These are phyloP conservation scores for Pythium chondricola DNA, from an alignment of 352 stramenopile species.

Conservation along the genomic window DNA sequence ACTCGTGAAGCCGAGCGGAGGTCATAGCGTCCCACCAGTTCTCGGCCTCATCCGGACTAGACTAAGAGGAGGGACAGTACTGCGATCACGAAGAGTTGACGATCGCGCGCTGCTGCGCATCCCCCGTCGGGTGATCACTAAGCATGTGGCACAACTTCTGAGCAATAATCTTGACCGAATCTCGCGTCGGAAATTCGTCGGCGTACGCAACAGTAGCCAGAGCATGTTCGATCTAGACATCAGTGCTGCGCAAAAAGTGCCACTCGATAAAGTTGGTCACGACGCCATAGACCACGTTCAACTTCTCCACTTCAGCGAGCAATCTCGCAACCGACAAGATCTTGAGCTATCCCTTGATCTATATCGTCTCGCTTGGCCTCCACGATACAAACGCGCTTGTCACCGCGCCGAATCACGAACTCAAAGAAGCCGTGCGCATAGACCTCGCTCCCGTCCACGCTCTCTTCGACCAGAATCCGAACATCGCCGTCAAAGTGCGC, in stretches of 20 bases:
- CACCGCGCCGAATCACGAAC: constrained; percentile 22
- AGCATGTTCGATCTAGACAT: no score
- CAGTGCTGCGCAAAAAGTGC: constrained; percentile 17
- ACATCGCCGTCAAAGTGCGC: not conserved
- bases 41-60: no score
- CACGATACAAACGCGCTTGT: constrained; percentile 23
- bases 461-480: constrained; percentile 1
- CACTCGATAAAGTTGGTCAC: constrained; percentile 25
- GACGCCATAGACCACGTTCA: constrained; percentile 21
- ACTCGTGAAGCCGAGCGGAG: no score
- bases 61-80: no score
- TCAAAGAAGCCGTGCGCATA: constrained; percentile 24
- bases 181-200: no score
- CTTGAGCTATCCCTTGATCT: constrained; percentile 17
- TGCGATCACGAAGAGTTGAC: no score
- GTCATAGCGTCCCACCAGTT: no score
- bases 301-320: constrained; percentile 14
- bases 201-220: no score
- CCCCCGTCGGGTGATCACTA: no score
- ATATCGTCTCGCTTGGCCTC: constrained; percentile 28
- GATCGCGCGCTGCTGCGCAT: no score
- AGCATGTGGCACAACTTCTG: no score
- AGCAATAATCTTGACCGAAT: no score
- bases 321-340: constrained; percentile 24
- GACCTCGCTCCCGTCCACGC: constrained; percentile 14